These are phyloP conservation scores for Apostasia ramifera DNA, from an alignment of 106 monocot genomes.

Conservation along the genomic window DNA sequence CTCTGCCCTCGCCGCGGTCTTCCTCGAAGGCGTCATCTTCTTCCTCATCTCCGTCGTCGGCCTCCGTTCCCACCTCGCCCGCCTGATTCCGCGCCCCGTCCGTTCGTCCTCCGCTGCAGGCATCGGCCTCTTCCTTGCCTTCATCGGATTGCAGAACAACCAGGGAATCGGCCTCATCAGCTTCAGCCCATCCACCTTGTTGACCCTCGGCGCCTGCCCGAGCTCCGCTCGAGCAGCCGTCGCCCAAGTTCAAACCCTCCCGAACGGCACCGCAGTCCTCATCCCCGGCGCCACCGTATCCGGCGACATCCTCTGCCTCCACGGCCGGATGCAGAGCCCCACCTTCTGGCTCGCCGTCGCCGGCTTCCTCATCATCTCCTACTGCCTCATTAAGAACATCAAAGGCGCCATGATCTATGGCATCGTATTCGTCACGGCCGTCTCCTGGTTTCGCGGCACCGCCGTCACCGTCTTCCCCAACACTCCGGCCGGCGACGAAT, in stretches of 20 bases:
- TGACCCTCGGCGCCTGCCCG: conserved; percentile 36
- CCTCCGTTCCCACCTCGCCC: conserved; percentile 25
- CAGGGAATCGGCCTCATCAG: conserved; percentile 35
- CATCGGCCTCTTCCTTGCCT: conserved; percentile 38
- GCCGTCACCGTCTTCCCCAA: conserved; percentile 30
- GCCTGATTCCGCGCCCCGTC: conserved; percentile 25
- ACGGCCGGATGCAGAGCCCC: conserved; percentile 34
- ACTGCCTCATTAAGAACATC: conserved; percentile 20
- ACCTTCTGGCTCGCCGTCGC: conserved; percentile 41
- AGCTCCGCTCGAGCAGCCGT: conserved; percentile 18
- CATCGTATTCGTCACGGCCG: conserved; percentile 30
- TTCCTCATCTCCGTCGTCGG: conserved; percentile 24
- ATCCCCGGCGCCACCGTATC: conserved; percentile 33
- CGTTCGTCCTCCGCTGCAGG: conserved; percentile 31
- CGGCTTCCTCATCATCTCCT: conserved; percentile 31
- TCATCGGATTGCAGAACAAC: conserved; percentile 40
- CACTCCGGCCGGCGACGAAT: conserved; percentile 17
- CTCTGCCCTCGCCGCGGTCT: conserved; percentile 32
- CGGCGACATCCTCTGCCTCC: conserved; percentile 29
- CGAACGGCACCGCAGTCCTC: conserved; percentile 27
- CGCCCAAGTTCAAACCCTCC: conserved; percentile 17
- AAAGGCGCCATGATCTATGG: conserved; percentile 43
- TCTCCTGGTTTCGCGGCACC: conserved; percentile 42
- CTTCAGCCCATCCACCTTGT: conserved; percentile 26
- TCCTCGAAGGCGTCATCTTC: conserved; percentile 37